These are phyloP conservation scores for Russula emetica DNA, from an alignment of 768 basidiomycete species.

Conservation along the genomic window DNA sequence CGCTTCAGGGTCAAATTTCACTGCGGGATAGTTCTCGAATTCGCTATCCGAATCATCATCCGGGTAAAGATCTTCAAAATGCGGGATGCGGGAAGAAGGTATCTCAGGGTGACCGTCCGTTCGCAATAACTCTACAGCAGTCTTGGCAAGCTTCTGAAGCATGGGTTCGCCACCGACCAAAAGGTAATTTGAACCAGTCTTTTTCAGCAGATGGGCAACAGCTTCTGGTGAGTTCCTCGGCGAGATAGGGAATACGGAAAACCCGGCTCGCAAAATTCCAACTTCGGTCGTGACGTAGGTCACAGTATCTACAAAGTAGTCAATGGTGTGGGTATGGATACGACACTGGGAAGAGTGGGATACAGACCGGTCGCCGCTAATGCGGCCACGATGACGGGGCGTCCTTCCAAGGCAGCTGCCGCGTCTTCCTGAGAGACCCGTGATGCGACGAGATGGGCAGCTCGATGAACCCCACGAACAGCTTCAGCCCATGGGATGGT, in stretches of 20 bases:
- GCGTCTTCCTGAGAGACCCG: constrained; percentile 11
- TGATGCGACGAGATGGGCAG: constrained; percentile 21
- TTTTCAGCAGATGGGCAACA: constrained; percentile 29
- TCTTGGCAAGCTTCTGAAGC: constrained; percentile 23
- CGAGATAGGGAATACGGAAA: constrained; percentile 38
- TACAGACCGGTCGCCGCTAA: constrained; percentile 29
- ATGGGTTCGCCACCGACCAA: constrained; percentile 30
- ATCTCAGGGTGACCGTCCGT: constrained; percentile 8
- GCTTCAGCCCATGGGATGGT: constrained; percentile 28
- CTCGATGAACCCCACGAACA: constrained; percentile 26
- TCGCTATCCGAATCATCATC: constrained; percentile 2
- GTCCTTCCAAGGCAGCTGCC: constrained; percentile 16
- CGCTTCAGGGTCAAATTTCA: constrained; percentile 24
- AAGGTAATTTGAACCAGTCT: constrained; percentile 34
- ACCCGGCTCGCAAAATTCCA: constrained; percentile 42
- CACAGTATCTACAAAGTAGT: constrained; percentile 26
- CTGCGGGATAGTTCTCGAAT: constrained; percentile 23
- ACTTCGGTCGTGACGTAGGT: constrained; percentile 30
- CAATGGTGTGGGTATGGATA: not conserved
- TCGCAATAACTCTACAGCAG: constrained; percentile 17
- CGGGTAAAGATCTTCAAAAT: constrained; percentile 30
- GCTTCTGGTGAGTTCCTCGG: constrained; percentile 45
- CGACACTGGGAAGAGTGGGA: not conserved
- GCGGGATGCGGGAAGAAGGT: constrained; percentile 25
- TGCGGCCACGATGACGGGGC: constrained; percentile 26